Base-by-base conservation (phyloP, 2,329 filamentous ascomycete genomes). In the Diaporthe aspalathi region DNA sequence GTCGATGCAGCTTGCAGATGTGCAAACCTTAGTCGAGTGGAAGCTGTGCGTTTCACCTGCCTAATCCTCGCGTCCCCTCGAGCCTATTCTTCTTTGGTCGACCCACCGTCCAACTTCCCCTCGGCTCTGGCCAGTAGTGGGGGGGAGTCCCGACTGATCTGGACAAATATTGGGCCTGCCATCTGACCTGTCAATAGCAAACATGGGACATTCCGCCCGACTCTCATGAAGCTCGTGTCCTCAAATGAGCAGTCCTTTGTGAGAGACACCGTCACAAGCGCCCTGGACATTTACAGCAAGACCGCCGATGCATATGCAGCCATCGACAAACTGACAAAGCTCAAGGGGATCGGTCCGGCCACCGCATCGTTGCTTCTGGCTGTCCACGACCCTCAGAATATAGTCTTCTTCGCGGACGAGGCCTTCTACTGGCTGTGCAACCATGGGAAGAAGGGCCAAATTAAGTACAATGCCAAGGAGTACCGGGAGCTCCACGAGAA, bases 331-430 rank as follows among this genome's bases (percentile, higher is more conserved):
- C 83, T 95, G 14, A 85, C 84, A 1, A 84, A 84, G 69, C 83
- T 96, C n/a, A 91, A 86, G 74, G 93, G 93, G 43, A 89, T 97
- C 73, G 93, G 93, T 0, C 93, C 93, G 1, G 93, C 93, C 9
- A 95, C 93, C 0, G 93, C 92, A 0, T 93, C 92, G 1, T 86
- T 96, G 40, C 81, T 95, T 1, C 85, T 96, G 3, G 88, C 91
- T 5, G 88, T 92, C 5, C 87, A 90, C 74, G 86, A 90, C 72
- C 86, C 91, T 0, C 79, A 83, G 0, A 80, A 82, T 16, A 84
- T 91, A 62, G 87, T 93, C 1, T 95, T 95, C 84, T 95, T 95
- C 81, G 92, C 91, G 2, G 94, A 97, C 77, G 93, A 96, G 80
- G 86, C 91, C 4, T 95, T 91, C 77, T 87, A 90, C 74, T 95